A percentile compares a stretch with the other conserved stretches of the same genome.
Evolutionary conservation across 2,329 filamentous ascomycete genomes (phyloP).

Genomic region (Hymenoscyphus fructigenus): DNA sequence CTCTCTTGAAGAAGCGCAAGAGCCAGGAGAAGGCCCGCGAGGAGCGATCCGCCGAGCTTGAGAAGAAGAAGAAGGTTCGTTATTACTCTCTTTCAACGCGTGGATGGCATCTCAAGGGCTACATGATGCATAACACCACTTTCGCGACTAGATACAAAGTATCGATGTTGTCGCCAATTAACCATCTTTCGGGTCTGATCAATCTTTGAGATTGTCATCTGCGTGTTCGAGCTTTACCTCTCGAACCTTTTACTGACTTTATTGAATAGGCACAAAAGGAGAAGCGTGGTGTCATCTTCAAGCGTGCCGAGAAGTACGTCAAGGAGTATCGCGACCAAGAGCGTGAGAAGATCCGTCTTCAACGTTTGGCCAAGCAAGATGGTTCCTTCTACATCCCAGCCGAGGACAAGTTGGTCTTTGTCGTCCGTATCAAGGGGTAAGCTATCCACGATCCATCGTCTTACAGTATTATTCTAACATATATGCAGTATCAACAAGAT

Average conservation of each 20-base stretch:
- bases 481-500: constrained; percentile 98
- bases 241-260: constrained; percentile 39
- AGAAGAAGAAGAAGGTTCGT: constrained; percentile 84
- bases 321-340: constrained; percentile 98
- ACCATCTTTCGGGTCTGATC: constrained; percentile 99
- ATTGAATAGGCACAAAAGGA: constrained; percentile 84
- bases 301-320: constrained; percentile 99
- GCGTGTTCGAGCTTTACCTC: constrained; percentile 19
- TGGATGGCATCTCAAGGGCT: constrained; percentile 41
- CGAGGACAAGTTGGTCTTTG: constrained; percentile 95
- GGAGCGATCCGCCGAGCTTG: constrained; percentile 73
- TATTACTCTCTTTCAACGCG: constrained; percentile 24
- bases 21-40: constrained; percentile 98
- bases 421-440: constrained; percentile 97
- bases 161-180: constrained; percentile 98
- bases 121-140: constrained; percentile 85
- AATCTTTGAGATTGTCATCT: constrained; percentile 30
- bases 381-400: constrained; percentile 93
- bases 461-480: constrained; percentile 12
- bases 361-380: constrained; percentile 84
- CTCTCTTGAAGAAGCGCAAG: constrained; percentile 99
- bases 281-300: constrained; percentile 99
- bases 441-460: constrained; percentile 30
- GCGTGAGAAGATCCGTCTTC: constrained; percentile 96
- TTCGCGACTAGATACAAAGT: constrained; percentile 80